Evolutionary conservation across 208 protist genomes (phyloP).

Genomic region (Leishmania tarentolae): DNA sequence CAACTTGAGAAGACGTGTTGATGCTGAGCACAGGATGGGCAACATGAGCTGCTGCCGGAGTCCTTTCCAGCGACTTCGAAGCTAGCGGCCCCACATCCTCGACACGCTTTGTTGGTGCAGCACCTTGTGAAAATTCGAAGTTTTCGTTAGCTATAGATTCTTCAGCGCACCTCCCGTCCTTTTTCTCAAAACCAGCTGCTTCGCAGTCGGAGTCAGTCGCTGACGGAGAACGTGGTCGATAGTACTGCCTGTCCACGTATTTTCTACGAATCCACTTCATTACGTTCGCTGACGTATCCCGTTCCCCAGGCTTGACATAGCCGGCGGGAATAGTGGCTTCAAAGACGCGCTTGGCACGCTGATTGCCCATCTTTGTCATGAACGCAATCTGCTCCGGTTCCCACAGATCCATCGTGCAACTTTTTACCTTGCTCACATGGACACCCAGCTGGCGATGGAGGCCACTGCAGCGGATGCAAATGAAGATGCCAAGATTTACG

Average conservation of each 20-base stretch:
- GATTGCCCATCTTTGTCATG: constrained; percentile 71
- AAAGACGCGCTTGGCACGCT: constrained; percentile 37
- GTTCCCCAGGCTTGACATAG: constrained; percentile 45
- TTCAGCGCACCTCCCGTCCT: not conserved
- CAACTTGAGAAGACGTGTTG: not conserved
- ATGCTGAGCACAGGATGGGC: not conserved
- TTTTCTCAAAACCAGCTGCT: not conserved
- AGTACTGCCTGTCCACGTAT: constrained; percentile 68
- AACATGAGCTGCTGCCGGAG: not conserved
- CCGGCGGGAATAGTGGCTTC: constrained; percentile 54
- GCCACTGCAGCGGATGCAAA: constrained; percentile 90
- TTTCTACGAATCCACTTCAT: constrained; percentile 72
- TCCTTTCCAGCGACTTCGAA: no score
- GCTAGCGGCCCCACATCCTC: not conserved
- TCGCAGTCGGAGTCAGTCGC: not conserved
- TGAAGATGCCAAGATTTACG: constrained; percentile 84
- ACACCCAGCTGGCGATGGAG: constrained; percentile 92
- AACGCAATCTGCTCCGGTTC: constrained; percentile 68
- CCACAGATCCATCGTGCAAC: constrained; percentile 87
- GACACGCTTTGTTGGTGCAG: not conserved
- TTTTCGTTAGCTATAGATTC: no score
- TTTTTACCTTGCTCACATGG: constrained; percentile 88
- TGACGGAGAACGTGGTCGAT: not conserved
- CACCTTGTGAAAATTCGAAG: no score
- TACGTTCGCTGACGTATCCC: constrained; percentile 39